A percentile compares a stretch with the other conserved stretches of the same genome.
phyloP scores from a whole-genome alignment of 2,329 filamentous ascomycete genomes.

The Pseudocercospora eumusae region DNA sequence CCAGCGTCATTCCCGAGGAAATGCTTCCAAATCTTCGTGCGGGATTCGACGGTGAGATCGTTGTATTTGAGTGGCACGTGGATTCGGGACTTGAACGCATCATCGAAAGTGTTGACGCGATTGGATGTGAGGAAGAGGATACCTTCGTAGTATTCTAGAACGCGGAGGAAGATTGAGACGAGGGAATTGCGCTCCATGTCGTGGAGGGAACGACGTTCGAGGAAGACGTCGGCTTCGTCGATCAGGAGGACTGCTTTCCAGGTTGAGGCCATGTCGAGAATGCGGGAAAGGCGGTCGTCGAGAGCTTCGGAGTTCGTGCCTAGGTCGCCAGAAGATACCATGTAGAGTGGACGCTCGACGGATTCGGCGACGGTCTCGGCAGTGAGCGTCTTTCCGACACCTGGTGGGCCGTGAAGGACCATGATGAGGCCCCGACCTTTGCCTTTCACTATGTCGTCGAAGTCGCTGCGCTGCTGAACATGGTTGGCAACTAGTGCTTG shows the following conservation, averaged over 20 bases:
- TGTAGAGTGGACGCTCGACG: conserved; percentile 48
- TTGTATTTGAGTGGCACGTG: conserved; percentile 38
- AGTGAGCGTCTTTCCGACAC: conserved; percentile 46
- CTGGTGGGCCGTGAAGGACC: conserved; percentile 44
- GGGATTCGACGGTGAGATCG: conserved; percentile 29
- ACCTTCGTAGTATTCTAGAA: conserved; percentile 44
- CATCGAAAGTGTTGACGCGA: conserved; percentile 40
- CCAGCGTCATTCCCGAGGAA: conserved; percentile 25
- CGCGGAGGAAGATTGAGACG: conserved; percentile 59
- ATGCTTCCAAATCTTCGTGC: conserved; percentile 34
- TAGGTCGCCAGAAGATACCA: conserved; percentile 35
- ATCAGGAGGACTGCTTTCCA: conserved; percentile 87
- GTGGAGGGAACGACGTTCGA: conserved; percentile 77
- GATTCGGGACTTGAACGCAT: conserved; percentile 43
- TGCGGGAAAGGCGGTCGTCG: conserved; percentile 43
- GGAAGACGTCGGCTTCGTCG: conserved; percentile 80
- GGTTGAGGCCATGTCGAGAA: conserved; percentile 78
- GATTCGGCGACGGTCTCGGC: conserved; percentile 44
- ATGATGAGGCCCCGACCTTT: conserved; percentile 46
- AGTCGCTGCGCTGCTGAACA: conserved; percentile 30
- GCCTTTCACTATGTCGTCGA: conserved; percentile 39
- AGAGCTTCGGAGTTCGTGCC: conserved; percentile 52
- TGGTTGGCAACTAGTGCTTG: conserved; percentile 39
- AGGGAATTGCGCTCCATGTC: conserved; percentile 82
- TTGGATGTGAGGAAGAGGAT: conserved; percentile 45